Evolutionary conservation across 2,329 filamentous ascomycete genomes (phyloP), one percentile per base, ranked within the genome.

Genomic region (Lecanicillium sp.): DNA sequence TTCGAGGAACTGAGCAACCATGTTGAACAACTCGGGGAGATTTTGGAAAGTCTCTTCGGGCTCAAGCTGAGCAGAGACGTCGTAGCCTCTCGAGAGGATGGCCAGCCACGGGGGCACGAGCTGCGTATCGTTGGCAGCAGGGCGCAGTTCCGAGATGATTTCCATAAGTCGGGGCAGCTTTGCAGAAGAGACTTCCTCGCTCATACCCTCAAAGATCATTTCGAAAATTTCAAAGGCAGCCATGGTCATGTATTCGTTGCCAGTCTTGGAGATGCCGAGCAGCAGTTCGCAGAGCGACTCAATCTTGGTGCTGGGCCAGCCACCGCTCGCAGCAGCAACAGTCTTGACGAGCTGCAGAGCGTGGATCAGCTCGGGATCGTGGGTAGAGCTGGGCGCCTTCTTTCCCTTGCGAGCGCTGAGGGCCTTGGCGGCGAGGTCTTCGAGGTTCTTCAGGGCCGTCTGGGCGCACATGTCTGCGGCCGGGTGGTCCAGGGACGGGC

Each of bases 201-300:
- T 77, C 83, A 98, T 89, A 7, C 88, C 84, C 51, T 84, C 83
- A 49, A 98, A 97, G 32, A 97, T 94, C 59, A 94, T 84, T 60
- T 98, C 92, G 53, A 98, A 98, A 4, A 97, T 90, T 48, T 96
- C 90, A 52, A 98, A 96, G 0, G 89, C 85, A 10, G 87, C 84
- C 82, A 97, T 94, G 22, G 89, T 94, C 69, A 98, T 81, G 59
- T 90, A 94, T 58, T 97, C 89, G 58, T 94, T 96, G 59, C 80
- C 92, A 8, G 85, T 89, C 55, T 82, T 82, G 20, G 90, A 90
- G 45, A 97, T 94, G 49, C 81, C 80, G 49, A 98, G 77, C 42
- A 98, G 67, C 39, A 95, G 67, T 60, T 97, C 89, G 60, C 89
- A 96, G 25, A 98, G 68, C 3, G 83, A 72, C 63, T 98, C 92